These are phyloP conservation scores for Apostasia ramifera DNA, from an alignment of 106 monocot species.

Conservation along the genomic window DNA sequence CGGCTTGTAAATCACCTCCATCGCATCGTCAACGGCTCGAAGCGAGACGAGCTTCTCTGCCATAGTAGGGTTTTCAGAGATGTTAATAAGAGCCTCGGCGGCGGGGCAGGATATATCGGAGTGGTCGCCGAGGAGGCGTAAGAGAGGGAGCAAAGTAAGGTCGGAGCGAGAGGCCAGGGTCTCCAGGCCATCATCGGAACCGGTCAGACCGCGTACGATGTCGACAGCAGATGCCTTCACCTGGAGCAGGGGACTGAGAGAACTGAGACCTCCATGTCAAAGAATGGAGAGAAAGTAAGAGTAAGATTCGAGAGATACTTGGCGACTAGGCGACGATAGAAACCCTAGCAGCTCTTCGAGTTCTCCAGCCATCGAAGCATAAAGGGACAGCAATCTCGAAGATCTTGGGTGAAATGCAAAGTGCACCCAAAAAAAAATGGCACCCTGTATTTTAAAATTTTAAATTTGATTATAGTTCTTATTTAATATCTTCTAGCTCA, in stretches of 20 bases:
- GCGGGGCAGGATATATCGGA: conserved; percentile 33
- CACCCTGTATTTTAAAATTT: no score
- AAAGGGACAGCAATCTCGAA: background rate
- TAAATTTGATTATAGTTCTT: no score
- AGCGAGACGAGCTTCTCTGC: conserved; percentile 39
- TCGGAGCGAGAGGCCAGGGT: conserved; percentile 38
- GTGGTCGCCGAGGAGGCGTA: conserved; percentile 32
- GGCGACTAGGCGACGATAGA: conserved; percentile 68
- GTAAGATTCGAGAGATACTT: conserved; percentile 13
- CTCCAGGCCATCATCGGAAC: conserved; percentile 49
- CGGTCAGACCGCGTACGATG: conserved; percentile 75
- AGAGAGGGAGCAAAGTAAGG: conserved; percentile 39
- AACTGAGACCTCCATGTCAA: background rate
- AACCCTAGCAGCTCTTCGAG: conserved; percentile 74
- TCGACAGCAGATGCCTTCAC: conserved; percentile 67
- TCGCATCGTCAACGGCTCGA: conserved; percentile 26
- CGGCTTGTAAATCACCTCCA: conserved; percentile 53
- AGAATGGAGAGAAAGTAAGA: background rate
- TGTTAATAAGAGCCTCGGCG: conserved; percentile 76
- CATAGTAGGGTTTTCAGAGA: conserved; percentile 50
- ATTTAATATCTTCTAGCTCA: no score
- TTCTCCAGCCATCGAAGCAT: conserved; percentile 60
- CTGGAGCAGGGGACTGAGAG: conserved; percentile 10
- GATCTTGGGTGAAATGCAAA: no score
- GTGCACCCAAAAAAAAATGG: no score